Evolutionary conservation across 495 filamentous ascomycete genomes (phyloP).

Genomic region (Aspergillus sclerotioniger): DNA sequence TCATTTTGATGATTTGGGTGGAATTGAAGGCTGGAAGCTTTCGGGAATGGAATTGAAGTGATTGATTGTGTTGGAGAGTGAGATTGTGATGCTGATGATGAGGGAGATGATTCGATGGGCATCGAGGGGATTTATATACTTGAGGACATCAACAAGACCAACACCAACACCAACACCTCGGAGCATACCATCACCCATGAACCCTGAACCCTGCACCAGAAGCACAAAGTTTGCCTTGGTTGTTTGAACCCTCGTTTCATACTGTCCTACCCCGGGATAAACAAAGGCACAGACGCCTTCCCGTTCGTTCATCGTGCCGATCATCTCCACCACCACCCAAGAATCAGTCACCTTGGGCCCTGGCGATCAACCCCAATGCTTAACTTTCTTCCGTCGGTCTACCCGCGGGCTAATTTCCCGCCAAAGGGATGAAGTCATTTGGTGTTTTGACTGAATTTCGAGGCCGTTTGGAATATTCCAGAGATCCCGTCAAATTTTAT

Average conservation of each 20-base stretch:
- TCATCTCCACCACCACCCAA: conserved; percentile 4
- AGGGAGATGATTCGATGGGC: background rate
- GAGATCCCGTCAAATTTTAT: background rate
- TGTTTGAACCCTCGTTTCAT: background rate
- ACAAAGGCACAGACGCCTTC: background rate
- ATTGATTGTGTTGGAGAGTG: background rate
- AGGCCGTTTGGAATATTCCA: background rate
- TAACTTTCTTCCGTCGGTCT: background rate
- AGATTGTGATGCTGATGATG: background rate
- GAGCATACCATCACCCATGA: no score
- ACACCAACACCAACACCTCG: background rate
- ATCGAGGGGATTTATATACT: background rate
- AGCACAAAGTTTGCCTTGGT: background rate
- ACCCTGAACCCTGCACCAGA: background rate
- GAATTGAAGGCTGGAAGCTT: background rate
- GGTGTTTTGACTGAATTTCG: background rate
- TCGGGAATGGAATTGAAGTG: background rate
- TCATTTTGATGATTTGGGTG: conserved; percentile 9
- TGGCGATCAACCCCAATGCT: background rate
- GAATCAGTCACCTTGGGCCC: background rate
- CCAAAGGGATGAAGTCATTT: background rate
- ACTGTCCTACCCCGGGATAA: background rate
- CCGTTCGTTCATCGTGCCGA: background rate
- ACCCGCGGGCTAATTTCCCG: background rate
- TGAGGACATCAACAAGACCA: background rate